phyloP scores from a whole-genome alignment of 78 protist genomes.

The Dictyostelium brefeldianum region DNA sequence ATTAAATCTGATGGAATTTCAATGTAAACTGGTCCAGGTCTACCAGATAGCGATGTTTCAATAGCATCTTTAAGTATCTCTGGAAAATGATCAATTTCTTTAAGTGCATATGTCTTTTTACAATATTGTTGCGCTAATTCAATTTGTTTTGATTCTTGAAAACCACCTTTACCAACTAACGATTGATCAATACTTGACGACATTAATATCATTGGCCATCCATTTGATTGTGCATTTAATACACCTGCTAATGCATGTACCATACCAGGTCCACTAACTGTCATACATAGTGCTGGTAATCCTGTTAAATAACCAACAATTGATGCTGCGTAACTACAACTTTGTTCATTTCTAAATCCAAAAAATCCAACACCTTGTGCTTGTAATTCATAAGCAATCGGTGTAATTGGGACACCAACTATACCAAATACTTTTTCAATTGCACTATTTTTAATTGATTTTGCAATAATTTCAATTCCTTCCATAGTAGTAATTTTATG shows the following conservation, averaged over 20 bases:
- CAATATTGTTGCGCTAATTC: conserved; percentile 41
- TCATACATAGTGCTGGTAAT: conserved; percentile 62
- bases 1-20: conserved; percentile 30
- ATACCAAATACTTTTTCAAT: conserved; percentile 76
- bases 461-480: conserved; percentile 30
- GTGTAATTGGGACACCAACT: conserved; percentile 83
- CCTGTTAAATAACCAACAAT: conserved; percentile 82
- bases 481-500: not conserved
- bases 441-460: conserved; percentile 29
- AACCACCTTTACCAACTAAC: conserved; percentile 63
- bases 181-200: conserved; percentile 27
- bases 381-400: conserved; percentile 58
- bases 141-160: conserved; percentile 70
- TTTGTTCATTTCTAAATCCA: conserved; percentile 59
- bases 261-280: conserved; percentile 87
- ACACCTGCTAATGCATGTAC: conserved; percentile 83
- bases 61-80: conserved; percentile 39
- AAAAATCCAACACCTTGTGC: conserved; percentile 42
- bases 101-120: conserved; percentile 29
- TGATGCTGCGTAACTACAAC: conserved; percentile 82
- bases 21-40: conserved; percentile 83
- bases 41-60: conserved; percentile 6
- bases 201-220: conserved; percentile 87
- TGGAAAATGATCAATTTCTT: conserved; percentile 38
- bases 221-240: conserved; percentile 74